phyloP scores from a whole-genome alignment of 306 rosid species.

The Coriaria nepalensis region DNA sequence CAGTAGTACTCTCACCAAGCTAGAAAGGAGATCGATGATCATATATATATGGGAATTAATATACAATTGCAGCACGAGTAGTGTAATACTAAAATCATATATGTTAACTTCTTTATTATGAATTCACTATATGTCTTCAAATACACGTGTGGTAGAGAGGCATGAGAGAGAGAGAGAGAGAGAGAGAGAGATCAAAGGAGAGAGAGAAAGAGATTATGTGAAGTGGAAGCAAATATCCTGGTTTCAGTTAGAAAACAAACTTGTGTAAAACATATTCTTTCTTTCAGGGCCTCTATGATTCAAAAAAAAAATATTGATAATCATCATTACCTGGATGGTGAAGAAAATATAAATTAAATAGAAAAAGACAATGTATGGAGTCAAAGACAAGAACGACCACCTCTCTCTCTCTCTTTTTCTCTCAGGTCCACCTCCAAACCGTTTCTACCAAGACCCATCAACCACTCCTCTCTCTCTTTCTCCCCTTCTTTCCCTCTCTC shows the following conservation, averaged over 20 bases:
- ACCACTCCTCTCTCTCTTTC: conserved; percentile 36
- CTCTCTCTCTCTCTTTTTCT: conserved; percentile 21
- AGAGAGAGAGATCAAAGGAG: neutral
- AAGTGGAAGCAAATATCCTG: conserved; percentile 73
- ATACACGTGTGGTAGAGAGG: conserved; percentile 38
- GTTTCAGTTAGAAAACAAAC: conserved; percentile 49
- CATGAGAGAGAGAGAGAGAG: conserved; percentile 8
- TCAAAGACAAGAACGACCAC: conserved; percentile 78
- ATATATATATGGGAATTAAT: no score
- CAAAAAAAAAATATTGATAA: conserved; percentile 3
- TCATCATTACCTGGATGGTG: conserved; percentile 54
- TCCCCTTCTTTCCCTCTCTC: conserved; percentile 18
- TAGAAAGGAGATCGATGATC: no score
- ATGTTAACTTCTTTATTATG: no score
- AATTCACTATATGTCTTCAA: conserved; percentile 32
- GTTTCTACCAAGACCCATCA: conserved; percentile 93
- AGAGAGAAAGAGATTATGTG: conserved; percentile 53
- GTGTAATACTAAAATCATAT: no score
- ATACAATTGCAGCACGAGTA: no score
- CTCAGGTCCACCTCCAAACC: conserved; percentile 82
- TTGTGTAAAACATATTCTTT: conserved; percentile 1
- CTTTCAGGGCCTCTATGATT: conserved; percentile 16
- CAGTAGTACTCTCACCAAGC: no score
- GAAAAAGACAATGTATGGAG: conserved; percentile 38
- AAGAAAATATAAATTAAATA: conserved; percentile 25